A percentile compares a stretch with the other conserved stretches of the same genome.
Evolutionary conservation across 305 asterid species (phyloP).

Genomic region (Solanum hybrid): DNA sequence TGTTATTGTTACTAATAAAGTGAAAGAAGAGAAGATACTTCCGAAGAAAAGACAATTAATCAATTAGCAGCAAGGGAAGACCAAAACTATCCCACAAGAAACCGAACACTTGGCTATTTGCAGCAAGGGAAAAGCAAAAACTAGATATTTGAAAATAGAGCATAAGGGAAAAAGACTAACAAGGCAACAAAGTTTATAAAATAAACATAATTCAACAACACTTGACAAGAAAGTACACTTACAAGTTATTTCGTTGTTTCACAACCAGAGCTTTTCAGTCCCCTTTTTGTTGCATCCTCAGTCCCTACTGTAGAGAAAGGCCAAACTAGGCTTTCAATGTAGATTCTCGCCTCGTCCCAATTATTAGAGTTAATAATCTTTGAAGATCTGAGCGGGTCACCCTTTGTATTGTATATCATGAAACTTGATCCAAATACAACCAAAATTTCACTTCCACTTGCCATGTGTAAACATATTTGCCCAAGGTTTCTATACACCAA

Average conservation of each 20-base stretch:
- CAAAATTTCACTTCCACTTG: slow-evolving; percentile 29
- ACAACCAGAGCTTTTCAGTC: neutral
- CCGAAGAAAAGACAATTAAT: no score
- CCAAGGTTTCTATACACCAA: no score
- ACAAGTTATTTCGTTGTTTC: neutral
- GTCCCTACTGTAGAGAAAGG: neutral
- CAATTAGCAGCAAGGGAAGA: no score
- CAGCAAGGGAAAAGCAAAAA: no score
- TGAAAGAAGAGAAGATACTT: neutral
- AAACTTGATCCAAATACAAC: slow-evolving; percentile 22
- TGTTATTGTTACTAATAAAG: neutral
- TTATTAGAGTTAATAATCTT: neutral
- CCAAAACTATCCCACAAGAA: no score
- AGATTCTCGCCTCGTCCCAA: neutral
- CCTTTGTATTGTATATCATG: neutral
- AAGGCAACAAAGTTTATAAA: neutral
- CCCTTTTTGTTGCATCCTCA: neutral
- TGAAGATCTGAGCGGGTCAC: neutral
- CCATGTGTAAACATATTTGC: no score
- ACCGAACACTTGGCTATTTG: no score
- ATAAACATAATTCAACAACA: neutral
- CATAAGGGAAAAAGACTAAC: neutral
- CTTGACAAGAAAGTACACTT: neutral
- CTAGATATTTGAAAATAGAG: no score
- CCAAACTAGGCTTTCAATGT: neutral